These are phyloP conservation scores for Ogataea ramenticola DNA, from an alignment of 805 yeast species.

Conservation along the genomic window DNA sequence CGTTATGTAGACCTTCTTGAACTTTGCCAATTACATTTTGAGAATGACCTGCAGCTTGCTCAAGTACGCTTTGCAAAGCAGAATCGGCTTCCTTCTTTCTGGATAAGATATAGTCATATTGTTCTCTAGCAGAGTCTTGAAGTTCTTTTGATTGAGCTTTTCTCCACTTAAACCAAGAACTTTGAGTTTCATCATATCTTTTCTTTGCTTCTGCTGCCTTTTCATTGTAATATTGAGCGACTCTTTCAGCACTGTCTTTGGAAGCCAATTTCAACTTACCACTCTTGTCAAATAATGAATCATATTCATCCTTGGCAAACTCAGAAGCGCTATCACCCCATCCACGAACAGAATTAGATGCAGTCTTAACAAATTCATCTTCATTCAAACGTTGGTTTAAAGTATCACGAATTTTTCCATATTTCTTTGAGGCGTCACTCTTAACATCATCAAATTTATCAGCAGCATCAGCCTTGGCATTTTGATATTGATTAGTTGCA, in stretches of 20 bases:
- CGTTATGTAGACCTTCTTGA: conserved; percentile 9
- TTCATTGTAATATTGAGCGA: conserved; percentile 16
- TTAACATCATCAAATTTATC: background rate
- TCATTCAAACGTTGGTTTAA: conserved; percentile 17
- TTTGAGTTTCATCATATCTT: conserved; percentile 19
- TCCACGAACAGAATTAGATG: conserved; percentile 32
- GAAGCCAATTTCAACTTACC: conserved; percentile 15
- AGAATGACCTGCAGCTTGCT: conserved; percentile 6
- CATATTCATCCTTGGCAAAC: conserved; percentile 35
- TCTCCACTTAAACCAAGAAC: conserved; percentile 24
- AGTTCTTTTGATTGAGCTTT: conserved; percentile 20
- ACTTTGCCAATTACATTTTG: conserved; percentile 7
- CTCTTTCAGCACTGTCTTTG: conserved; percentile 15
- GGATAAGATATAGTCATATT: conserved; percentile 13
- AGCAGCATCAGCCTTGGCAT: conserved; percentile 1
- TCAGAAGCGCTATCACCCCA: conserved; percentile 40
- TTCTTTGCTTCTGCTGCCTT: conserved; percentile 18
- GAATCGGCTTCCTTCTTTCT: conserved; percentile 17
- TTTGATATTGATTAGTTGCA: conserved; percentile 8
- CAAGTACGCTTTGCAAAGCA: conserved; percentile 9
- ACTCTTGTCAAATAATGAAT: conserved; percentile 15
- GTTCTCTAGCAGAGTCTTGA: conserved; percentile 19
- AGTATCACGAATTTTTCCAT: conserved; percentile 11
- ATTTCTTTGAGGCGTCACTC: conserved; percentile 1
- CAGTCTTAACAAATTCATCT: conserved; percentile 24